These are phyloP conservation scores for Pseudocercospora crystallina DNA, from an alignment of 2,329 filamentous ascomycete genomes.

Conservation along the genomic window DNA sequence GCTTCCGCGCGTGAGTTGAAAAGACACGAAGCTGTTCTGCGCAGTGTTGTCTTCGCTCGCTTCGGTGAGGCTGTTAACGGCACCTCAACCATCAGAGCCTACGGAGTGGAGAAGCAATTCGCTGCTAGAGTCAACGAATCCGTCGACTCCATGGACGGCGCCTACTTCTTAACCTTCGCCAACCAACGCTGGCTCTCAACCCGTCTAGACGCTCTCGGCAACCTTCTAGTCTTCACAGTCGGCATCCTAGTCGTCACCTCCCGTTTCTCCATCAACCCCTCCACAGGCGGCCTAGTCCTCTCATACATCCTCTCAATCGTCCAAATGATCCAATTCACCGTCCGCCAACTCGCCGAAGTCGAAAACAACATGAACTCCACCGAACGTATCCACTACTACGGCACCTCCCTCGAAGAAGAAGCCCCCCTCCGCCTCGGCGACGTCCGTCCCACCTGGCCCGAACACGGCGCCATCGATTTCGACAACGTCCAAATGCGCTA, in stretches of 20 bases:
- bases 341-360: constrained; percentile 89
- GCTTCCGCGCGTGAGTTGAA: constrained; percentile 92
- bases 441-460: constrained; percentile 76
- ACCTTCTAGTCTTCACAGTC: constrained; percentile 78
- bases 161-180: constrained; percentile 92
- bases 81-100: constrained; percentile 82
- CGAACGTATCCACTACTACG: constrained; percentile 88
- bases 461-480: constrained; percentile 68
- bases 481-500: constrained; percentile 55
- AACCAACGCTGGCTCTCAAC: constrained; percentile 93
- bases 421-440: constrained; percentile 74
- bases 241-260: constrained; percentile 91
- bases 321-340: constrained; percentile 93
- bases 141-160: constrained; percentile 89
- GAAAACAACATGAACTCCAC: constrained; percentile 99
- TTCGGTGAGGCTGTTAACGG: constrained; percentile 87
- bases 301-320: constrained; percentile 93
- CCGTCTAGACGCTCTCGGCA: constrained; percentile 81
- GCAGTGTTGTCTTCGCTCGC: constrained; percentile 84
- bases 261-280: constrained; percentile 79
- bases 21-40: constrained; percentile 84
- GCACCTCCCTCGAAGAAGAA: constrained; percentile 81
- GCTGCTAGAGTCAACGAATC: constrained; percentile 65
- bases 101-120: constrained; percentile 78
- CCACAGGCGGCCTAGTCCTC: constrained; percentile 81